These are phyloP conservation scores for Pichia thaimueangensis DNA, from an alignment of 805 yeast genomes.

Conservation along the genomic window DNA sequence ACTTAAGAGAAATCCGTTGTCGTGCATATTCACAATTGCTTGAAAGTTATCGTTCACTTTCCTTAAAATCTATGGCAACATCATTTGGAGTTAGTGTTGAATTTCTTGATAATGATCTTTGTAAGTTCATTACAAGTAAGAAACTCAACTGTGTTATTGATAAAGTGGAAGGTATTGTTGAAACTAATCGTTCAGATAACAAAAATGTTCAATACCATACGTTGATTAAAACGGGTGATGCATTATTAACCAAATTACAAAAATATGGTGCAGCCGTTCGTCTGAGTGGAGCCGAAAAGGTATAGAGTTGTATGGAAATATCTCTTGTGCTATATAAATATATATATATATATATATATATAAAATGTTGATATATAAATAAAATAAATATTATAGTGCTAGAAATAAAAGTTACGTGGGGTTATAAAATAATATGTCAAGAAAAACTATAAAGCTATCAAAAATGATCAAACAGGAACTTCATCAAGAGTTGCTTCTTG, in stretches of 20 bases:
- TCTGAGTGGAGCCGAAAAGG: constrained; percentile 83
- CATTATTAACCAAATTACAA: constrained; percentile 85
- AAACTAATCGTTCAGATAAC: constrained; percentile 93
- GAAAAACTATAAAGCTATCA: no score
- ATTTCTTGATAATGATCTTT: constrained; percentile 79
- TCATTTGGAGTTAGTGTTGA: constrained; percentile 86
- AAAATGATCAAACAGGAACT: constrained; percentile 6
- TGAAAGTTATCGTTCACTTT: constrained; percentile 88
- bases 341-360: no score
- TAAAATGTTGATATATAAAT: no score
- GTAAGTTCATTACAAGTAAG: constrained; percentile 88
- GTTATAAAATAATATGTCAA: no score
- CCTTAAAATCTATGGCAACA: constrained; percentile 87
- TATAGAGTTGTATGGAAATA: constrained; percentile 18
- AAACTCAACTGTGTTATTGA: constrained; percentile 94
- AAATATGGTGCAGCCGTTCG: constrained; percentile 97
- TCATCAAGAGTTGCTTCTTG: constrained; percentile 5
- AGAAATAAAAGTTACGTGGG: no score
- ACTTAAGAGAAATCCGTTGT: constrained; percentile 87
- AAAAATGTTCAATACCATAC: constrained; percentile 89
- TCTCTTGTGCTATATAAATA: background rate
- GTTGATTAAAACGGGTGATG: constrained; percentile 88
- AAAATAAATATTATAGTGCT: no score
- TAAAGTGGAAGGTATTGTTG: constrained; percentile 89
- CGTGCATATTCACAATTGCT: constrained; percentile 90